A percentile compares a stretch with the other conserved stretches of the same genome.
Evolutionary conservation across 345 rosid genomes (phyloP).

Genomic region (Rhodamnia rubescens): DNA sequence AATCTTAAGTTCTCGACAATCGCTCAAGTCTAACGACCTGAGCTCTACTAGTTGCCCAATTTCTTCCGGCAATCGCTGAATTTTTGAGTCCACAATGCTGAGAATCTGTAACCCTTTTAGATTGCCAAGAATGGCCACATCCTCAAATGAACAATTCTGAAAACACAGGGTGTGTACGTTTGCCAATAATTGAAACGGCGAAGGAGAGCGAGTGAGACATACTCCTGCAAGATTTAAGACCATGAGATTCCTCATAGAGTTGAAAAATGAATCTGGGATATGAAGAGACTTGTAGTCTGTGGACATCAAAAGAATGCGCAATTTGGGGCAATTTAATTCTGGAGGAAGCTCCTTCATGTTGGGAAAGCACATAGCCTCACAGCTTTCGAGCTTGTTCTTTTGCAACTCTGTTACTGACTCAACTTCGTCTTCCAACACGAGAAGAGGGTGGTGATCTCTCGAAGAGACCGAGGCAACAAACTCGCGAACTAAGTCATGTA

Average conservation of each 20-base stretch:
- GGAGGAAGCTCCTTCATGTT: rapidly evolving
- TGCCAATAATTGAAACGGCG: neutral
- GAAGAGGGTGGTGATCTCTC: neutral
- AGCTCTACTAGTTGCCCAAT: neutral
- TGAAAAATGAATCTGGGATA: neutral
- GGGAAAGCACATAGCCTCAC: neutral
- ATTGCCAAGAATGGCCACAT: neutral
- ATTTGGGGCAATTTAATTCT: neutral
- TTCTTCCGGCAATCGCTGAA: neutral
- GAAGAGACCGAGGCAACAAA: neutral
- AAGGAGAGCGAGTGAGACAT: rapidly evolving
- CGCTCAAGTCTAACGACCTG: neutral
- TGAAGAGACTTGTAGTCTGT: rapidly evolving
- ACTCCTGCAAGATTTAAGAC: neutral
- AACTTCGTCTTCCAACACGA: neutral
- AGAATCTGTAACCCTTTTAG: neutral
- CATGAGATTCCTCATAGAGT: neutral
- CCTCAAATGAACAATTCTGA: neutral
- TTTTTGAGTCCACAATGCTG: neutral
- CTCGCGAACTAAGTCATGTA: neutral
- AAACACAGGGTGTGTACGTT: neutral
- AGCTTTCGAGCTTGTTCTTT: neutral
- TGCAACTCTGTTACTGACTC: neutral
- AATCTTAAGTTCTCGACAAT: rapidly evolving
- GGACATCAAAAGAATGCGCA: neutral